Percentiles rank a stretch among this genome's conserved stretches.
phyloP scores from a whole-genome alignment of 2,329 filamentous ascomycete species.

The Trichoderma atroviride region DNA sequence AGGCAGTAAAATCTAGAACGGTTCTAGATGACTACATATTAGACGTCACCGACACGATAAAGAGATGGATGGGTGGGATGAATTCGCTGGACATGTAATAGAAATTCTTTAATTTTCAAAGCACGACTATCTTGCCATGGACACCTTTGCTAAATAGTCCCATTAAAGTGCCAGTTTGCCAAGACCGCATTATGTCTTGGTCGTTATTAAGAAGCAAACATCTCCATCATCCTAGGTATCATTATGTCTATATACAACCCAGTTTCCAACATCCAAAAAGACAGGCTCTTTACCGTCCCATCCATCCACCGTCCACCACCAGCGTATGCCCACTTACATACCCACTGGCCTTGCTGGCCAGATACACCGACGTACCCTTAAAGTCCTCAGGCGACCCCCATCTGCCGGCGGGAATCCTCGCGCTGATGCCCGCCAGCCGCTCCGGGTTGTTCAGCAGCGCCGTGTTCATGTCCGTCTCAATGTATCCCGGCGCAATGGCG shows the following conservation, averaged over 20 bases:
- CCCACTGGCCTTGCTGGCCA: conserved; percentile 74
- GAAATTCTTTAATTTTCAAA: neutral
- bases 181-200: neutral
- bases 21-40: conserved; percentile 8
- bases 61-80: neutral
- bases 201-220: neutral
- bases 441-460: conserved; percentile 74
- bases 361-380: conserved; percentile 76
- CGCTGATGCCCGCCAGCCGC: conserved; percentile 72
- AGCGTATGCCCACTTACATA: conserved; percentile 84
- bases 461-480: conserved; percentile 92
- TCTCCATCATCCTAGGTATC: neutral
- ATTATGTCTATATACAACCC: neutral
- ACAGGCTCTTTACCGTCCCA: conserved; percentile 67
- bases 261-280: neutral
- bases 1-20: conserved; percentile 27
- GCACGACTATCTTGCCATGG: neutral
- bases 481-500: conserved; percentile 86
- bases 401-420: conserved; percentile 78
- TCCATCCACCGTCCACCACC: conserved; percentile 89
- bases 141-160: neutral
- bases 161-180: neutral
- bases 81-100: conserved; percentile 6
- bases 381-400: conserved; percentile 89
- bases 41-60: conserved; percentile 17